These are phyloP conservation scores for Scedosporium dehoogii DNA, from an alignment of 2,329 filamentous ascomycete genomes.

Conservation along the genomic window DNA sequence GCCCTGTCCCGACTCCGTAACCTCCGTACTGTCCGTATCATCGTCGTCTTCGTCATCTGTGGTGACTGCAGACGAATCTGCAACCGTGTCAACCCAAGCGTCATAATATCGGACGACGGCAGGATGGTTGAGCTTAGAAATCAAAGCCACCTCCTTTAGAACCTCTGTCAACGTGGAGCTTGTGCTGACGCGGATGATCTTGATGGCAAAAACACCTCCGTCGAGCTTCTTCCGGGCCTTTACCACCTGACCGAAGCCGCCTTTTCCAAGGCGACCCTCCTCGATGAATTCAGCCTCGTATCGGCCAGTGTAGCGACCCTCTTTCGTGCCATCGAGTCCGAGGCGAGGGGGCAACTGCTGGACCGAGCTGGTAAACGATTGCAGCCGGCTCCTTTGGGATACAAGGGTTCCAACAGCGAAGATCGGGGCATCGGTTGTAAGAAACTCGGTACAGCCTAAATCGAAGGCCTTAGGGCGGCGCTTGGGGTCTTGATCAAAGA, in stretches of 20 bases:
- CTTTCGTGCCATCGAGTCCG: background rate
- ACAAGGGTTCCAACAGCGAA: slow-evolving; percentile 17
- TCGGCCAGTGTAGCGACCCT: slow-evolving; percentile 34
- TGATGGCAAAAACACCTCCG: slow-evolving; percentile 88
- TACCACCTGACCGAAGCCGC: slow-evolving; percentile 92
- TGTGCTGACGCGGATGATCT: slow-evolving; percentile 71
- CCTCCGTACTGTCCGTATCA: slow-evolving; percentile 26
- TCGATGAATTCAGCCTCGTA: slow-evolving; percentile 88
- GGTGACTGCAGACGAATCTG: slow-evolving; percentile 27
- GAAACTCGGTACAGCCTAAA: slow-evolving; percentile 53
- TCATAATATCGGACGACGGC: slow-evolving; percentile 83
- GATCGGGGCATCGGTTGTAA: slow-evolving; percentile 54
- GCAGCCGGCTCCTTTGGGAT: slow-evolving; percentile 1
- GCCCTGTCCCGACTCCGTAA: slow-evolving; percentile 18
- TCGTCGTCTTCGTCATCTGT: slow-evolving; percentile 48
- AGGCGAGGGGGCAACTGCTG: slow-evolving; percentile 15
- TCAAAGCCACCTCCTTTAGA: slow-evolving; percentile 72
- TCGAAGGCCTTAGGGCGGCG: slow-evolving; percentile 78
- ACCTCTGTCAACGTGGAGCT: slow-evolving; percentile 57
- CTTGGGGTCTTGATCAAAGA: slow-evolving; percentile 77
- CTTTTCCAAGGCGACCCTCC: slow-evolving; percentile 78
- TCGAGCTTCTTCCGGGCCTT: slow-evolving; percentile 93
- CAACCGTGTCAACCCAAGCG: slow-evolving; percentile 78
- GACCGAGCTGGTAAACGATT: slow-evolving; percentile 24
- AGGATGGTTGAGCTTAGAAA: slow-evolving; percentile 90